phyloP scores from a whole-genome alignment of 129 eudicot species.

The Flaveria bidentis region DNA sequence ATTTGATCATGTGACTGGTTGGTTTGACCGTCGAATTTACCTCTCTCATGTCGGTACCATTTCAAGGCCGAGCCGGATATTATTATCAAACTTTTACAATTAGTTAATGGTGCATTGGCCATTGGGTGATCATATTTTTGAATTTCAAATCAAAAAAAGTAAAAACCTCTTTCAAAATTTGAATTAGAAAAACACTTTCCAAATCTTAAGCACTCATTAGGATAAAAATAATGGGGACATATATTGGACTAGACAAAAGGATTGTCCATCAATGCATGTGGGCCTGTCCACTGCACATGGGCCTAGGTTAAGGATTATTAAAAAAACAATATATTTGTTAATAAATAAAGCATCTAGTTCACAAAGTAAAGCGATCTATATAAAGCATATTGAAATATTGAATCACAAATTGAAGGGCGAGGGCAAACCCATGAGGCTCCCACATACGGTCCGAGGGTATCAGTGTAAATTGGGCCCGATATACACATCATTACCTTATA shows the following conservation, averaged over 20 bases:
- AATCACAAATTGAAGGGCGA: no score
- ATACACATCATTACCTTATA: no score
- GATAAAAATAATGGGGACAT: background rate
- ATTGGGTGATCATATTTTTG: background rate
- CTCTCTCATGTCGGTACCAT: background rate
- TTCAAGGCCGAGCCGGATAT: background rate
- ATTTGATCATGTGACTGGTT: background rate
- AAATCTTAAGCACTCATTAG: background rate
- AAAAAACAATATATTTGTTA: no score
- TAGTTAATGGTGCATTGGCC: no score
- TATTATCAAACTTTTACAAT: background rate
- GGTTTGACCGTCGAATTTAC: background rate
- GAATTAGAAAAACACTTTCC: background rate
- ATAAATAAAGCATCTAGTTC: no score
- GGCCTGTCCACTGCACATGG: background rate
- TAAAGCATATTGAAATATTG: no score
- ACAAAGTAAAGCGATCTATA: no score
- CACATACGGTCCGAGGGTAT: no score
- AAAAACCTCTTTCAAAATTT: background rate
- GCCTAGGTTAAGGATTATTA: background rate
- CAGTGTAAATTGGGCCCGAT: no score
- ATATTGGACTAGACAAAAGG: slow-evolving; percentile 10
- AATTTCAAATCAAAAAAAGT: background rate
- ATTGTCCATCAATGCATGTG: background rate
- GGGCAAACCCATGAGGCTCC: no score